Conservation (phyloP, 441 rosid genomes). For the Metrosideros polymorpha region DNA sequence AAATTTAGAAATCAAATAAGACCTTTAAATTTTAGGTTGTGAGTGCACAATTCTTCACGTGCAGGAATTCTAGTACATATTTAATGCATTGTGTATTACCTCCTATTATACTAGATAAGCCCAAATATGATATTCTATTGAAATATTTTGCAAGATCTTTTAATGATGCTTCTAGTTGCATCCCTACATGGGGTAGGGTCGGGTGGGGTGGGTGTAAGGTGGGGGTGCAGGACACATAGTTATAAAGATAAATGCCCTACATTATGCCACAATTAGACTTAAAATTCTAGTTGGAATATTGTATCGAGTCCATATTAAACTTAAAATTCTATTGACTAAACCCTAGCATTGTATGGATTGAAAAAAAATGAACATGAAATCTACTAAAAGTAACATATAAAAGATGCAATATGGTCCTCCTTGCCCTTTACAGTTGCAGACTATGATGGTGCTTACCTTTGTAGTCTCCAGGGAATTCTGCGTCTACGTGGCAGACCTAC, state of each 20-base stretch:
- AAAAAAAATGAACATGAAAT: background rate
- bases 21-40: background rate
- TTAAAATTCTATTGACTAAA: background rate
- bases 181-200: background rate
- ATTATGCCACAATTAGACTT: background rate
- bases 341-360: background rate
- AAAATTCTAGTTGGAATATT: background rate
- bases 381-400: background rate
- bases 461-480: slow-evolving; percentile 76
- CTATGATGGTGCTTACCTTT: slow-evolving; percentile 51
- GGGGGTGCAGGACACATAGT: background rate
- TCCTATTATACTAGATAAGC: background rate
- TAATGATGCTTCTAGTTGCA: background rate
- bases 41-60: background rate
- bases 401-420: background rate
- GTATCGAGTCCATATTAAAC: background rate
- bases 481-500: slow-evolving; percentile 88
- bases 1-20: background rate
- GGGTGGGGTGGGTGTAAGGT: background rate
- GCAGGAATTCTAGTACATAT: background rate
- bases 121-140: background rate
- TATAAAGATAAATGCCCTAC: background rate
- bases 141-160: background rate
- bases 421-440: background rate
- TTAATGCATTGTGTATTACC: background rate